Conservation (phyloP, 306 rosid genomes). For the Rosa chinensis region DNA sequence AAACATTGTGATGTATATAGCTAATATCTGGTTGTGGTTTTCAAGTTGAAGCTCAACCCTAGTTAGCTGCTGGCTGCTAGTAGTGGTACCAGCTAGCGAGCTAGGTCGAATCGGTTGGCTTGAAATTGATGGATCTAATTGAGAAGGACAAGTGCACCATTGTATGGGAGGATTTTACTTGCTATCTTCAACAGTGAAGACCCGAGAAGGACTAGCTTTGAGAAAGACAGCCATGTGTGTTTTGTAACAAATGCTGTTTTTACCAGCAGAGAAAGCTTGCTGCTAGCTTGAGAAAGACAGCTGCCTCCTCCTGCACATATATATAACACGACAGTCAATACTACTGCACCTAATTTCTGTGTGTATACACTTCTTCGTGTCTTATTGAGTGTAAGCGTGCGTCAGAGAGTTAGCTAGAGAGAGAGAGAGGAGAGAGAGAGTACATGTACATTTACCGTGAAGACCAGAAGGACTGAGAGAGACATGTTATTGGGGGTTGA, state of each 20-base stretch:
- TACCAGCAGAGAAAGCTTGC: conserved; percentile 7
- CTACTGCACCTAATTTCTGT: background rate
- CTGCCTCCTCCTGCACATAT: background rate
- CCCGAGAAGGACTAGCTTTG: conserved; percentile 11
- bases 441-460: background rate
- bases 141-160: background rate
- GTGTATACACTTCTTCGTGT: background rate
- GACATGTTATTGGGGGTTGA: background rate
- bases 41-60: conserved; percentile 3
- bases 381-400: background rate
- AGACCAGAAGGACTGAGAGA: background rate
- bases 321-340: background rate
- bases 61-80: background rate
- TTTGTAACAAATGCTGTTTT: conserved; percentile 8
- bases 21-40: background rate
- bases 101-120: background rate
- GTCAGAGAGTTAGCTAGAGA: conserved; percentile 18
- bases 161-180: background rate
- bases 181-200: background rate
- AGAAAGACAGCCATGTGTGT: conserved; percentile 43
- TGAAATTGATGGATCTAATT: background rate
- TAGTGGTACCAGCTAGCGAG: background rate
- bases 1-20: background rate
- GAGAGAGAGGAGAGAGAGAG: background rate
- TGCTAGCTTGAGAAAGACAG: conserved; percentile 37